These are phyloP conservation scores for Geranium incanum DNA, from an alignment of 441 rosid genomes.

Conservation along the genomic window DNA sequence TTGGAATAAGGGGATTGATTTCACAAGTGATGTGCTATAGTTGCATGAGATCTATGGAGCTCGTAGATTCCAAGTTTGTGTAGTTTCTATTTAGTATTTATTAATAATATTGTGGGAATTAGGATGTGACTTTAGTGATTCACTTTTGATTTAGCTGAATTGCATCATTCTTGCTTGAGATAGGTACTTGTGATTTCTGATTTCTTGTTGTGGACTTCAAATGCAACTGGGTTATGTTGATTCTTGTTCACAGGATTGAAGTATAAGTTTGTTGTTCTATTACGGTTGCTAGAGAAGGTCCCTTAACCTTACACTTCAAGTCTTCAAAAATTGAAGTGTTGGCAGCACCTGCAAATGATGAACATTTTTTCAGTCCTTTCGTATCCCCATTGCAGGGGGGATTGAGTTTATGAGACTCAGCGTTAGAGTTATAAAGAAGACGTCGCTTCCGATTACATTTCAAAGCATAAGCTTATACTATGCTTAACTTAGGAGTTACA, in stretches of 20 bases:
- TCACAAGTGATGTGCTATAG: not conserved
- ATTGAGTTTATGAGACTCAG: not conserved
- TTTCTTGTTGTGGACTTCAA: not conserved
- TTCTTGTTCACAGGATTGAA: not conserved
- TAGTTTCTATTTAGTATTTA: not conserved
- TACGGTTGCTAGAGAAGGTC: not conserved
- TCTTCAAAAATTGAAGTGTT: no score
- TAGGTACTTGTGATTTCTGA: not conserved
- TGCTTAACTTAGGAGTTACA: not conserved
- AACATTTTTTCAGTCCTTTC: not conserved
- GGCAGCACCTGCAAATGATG: not conserved
- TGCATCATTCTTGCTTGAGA: not conserved
- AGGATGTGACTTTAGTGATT: not conserved
- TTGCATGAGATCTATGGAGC: not conserved
- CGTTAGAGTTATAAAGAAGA: not conserved
- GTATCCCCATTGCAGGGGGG: not conserved
- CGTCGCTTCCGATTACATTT: not conserved
- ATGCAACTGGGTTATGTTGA: not conserved
- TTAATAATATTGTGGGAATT: not conserved
- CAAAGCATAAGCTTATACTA: not conserved
- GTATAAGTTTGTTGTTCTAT: not conserved
- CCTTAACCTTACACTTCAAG: not conserved
- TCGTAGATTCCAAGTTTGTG: not conserved
- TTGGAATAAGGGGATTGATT: not conserved
- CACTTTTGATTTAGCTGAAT: not conserved